These are phyloP conservation scores for Austroboletus novae-zelandiae DNA, from an alignment of 1,284 basidiomycete species.

Conservation along the genomic window DNA sequence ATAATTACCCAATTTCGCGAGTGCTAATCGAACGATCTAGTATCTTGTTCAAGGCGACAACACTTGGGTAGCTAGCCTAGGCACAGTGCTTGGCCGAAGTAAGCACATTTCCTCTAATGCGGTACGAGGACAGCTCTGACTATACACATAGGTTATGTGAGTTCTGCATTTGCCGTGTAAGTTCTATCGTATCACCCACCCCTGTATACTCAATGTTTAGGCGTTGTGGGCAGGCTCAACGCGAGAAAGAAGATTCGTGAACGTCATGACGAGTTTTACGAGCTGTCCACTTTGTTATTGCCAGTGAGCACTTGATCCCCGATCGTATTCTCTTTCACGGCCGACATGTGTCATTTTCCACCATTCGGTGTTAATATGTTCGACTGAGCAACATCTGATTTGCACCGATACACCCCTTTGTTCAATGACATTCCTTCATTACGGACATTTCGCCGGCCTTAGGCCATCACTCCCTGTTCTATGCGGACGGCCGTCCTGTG, in stretches of 20 bases:
- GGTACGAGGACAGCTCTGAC: not conserved
- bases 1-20: not conserved
- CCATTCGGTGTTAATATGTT: too few relatives aligned
- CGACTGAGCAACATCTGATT: too few relatives aligned
- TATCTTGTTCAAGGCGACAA: conserved; percentile 5
- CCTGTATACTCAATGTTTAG: too few relatives aligned
- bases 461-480: too few relatives aligned
- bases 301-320: too few relatives aligned
- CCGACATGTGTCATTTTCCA: too few relatives aligned
- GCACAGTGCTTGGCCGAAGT: not conserved
- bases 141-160: conserved; percentile 10
- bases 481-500: too few relatives aligned
- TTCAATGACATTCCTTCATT: too few relatives aligned
- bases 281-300: not conserved
- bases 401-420: too few relatives aligned
- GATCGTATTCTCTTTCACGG: too few relatives aligned
- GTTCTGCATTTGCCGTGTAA: conserved; percentile 13
- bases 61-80: not conserved
- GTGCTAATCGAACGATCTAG: not conserved
- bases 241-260: conserved; percentile 6
- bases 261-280: not conserved
- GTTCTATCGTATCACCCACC: not conserved
- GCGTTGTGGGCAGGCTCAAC: conserved; percentile 4
- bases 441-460: too few relatives aligned
- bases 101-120: not conserved